Evolutionary conservation across 495 filamentous ascomycete species (phyloP).

Genomic region (Chaetomium tenue): DNA sequence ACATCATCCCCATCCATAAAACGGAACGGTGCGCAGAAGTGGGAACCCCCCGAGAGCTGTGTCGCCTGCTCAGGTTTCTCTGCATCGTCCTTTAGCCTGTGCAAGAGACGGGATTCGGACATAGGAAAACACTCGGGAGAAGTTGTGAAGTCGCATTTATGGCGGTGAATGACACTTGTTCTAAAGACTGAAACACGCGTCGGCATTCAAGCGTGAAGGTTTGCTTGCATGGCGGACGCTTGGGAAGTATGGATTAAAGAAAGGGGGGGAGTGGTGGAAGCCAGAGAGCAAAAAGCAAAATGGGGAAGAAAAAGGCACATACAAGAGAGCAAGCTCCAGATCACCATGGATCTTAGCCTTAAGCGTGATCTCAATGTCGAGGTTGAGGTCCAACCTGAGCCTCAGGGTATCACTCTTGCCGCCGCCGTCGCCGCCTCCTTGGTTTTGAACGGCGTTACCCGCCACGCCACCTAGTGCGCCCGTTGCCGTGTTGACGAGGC

Average conservation of each 20-base stretch:
- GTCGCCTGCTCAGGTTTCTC: conserved; percentile 37
- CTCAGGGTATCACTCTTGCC: conserved; percentile 65
- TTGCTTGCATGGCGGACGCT: not conserved
- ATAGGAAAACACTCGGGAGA: conserved; percentile 16
- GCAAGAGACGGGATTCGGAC: conserved; percentile 28
- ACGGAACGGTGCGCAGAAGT: conserved; percentile 3
- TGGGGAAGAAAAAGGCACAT: conserved; percentile 37
- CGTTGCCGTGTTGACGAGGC: conserved; percentile 57
- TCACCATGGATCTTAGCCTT: conserved; percentile 95
- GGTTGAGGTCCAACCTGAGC: conserved; percentile 76
- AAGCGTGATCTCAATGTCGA: conserved; percentile 85
- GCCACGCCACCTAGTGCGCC: conserved; percentile 58
- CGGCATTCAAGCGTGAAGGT: conserved; percentile 18
- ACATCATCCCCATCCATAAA: not conserved
- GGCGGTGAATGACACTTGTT: conserved; percentile 4
- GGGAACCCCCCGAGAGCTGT: conserved; percentile 12
- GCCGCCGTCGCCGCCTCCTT: conserved; percentile 57
- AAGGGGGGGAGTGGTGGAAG: not conserved
- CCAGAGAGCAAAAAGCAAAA: conserved; percentile 12
- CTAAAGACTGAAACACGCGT: conserved; percentile 25
- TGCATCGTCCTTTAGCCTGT: conserved; percentile 40
- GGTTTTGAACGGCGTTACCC: conserved; percentile 41
- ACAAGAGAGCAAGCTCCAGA: conserved; percentile 81
- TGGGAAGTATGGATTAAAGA: not conserved
- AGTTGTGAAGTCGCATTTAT: not conserved